Base-by-base conservation (phyloP, 176 grass and related monocot species). In the Pharus latifolius region DNA sequence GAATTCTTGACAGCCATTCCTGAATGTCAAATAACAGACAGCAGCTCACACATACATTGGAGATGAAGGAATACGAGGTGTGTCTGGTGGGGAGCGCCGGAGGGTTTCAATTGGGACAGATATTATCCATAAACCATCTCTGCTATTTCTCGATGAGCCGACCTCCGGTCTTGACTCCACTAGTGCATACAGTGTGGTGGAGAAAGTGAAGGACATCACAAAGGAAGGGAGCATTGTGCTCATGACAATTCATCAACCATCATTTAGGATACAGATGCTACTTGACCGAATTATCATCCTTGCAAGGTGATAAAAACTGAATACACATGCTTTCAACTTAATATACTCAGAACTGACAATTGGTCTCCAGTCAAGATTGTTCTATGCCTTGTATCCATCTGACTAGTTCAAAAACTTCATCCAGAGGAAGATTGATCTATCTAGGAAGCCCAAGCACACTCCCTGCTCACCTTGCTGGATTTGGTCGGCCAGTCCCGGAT, bases 191-290 rank as follows among this genome's bases (percentile, higher is more conserved):
- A 88, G 81, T 23, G 89, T 92, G 34, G 81, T 88, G 60, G 84
- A 88, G 69, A 88, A 88, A 58, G 84, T 92, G 45, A 88, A 81
- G 77, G 83, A 88, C 10, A 93, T 91, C 10, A 78, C 94, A 9
- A 79, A 70, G 65, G 90, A 49, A 30, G 89, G 94, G 16, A 93
- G 87, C 56, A 76, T 90, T 45, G 89, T 93, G 54, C 75, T 98
- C 14, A 90, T 98, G 81, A 88, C 94, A 7, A 98, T 98, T 54
- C 94, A 93, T 52, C 94, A 96, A 33, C 93, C 93, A 46, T 92
- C 88, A 53, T 89, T 86, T 40, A 84, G 93, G 67, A 96, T 96
- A 24, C 93, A 92, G 72, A 87, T 84, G 83, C 80, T 92, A 38
- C 83, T 96, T 1, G 83, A 96, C 61, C 79, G 80, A 60, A 59